A percentile compares a stretch with the other conserved stretches of the same genome.
phyloP scores from a whole-genome alignment of 2,329 filamentous ascomycete genomes.

The Phialophora verrucosa region DNA sequence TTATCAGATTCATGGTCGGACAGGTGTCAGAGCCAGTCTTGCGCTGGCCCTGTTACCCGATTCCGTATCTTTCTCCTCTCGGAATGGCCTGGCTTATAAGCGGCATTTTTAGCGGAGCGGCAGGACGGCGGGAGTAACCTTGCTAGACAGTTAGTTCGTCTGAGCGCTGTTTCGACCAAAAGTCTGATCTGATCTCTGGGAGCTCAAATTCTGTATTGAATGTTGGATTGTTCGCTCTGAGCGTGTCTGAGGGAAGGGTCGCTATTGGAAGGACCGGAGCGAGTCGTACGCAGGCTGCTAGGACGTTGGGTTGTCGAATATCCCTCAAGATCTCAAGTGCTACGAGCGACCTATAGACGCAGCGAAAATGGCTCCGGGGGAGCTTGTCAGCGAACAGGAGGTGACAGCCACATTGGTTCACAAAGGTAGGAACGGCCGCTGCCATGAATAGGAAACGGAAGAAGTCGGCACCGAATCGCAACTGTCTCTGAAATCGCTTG shows the following conservation, averaged over 20 bases:
- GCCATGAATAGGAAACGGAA: background rate
- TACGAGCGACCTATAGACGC: background rate
- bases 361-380: background rate
- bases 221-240: background rate
- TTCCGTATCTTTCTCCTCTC: background rate
- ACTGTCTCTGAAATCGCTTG: background rate
- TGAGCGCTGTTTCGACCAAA: background rate
- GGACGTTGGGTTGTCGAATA: background rate
- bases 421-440: background rate
- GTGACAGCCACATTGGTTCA: background rate
- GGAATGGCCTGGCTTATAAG: background rate
- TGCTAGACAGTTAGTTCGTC: background rate
- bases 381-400: background rate
- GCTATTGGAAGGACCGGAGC: background rate
- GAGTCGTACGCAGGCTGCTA: background rate
- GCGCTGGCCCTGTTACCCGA: background rate
- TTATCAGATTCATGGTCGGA: background rate
- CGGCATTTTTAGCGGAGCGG: background rate
- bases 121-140: background rate
- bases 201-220: background rate
- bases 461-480: background rate
- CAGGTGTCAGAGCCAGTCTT: background rate
- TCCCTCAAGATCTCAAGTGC: background rate
- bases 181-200: background rate
- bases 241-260: background rate